Percentiles rank a stretch among this genome's conserved stretches.
phyloP scores from a whole-genome alignment of 1,284 basidiomycete species.

The Porodaedalea pini region DNA sequence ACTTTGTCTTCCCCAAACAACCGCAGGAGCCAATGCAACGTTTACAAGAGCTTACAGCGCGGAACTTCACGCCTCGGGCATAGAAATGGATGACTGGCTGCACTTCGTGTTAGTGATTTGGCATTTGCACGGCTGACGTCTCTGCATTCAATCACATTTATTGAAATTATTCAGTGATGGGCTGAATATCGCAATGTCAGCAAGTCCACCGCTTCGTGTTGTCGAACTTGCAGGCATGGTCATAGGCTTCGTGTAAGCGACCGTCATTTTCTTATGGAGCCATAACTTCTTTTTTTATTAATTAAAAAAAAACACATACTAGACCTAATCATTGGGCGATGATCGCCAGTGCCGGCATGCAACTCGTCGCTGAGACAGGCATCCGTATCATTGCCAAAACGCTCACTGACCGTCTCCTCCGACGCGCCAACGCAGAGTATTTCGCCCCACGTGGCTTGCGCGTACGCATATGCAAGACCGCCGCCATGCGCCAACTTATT shows the following conservation, averaged over 20 bases:
- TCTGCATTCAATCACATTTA: background rate
- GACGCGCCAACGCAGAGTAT: constrained; percentile 21
- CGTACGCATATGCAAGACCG: constrained; percentile 22
- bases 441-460: constrained; percentile 24
- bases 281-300: background rate
- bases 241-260: constrained; percentile 24
- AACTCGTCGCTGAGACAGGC: constrained; percentile 18
- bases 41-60: constrained; percentile 10
- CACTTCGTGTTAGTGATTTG: constrained; percentile 5
- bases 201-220: constrained; percentile 24
- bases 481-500: constrained; percentile 21
- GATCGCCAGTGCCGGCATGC: constrained; percentile 19
- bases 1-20: constrained; percentile 4
- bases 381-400: constrained; percentile 22
- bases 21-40: background rate
- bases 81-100: constrained; percentile 11
- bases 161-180: constrained; percentile 3
- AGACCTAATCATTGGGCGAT: constrained; percentile 19
- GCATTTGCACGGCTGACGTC: background rate
- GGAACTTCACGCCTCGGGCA: background rate
- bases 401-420: constrained; percentile 24
- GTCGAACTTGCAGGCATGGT: constrained; percentile 21
- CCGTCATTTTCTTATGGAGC: background rate
- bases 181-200: constrained; percentile 19
- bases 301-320: background rate